Evolutionary conservation across 2,329 filamentous ascomycete species (phyloP), one percentile per base, ranked within the genome.

Genomic region (Bisporella sp.): DNA sequence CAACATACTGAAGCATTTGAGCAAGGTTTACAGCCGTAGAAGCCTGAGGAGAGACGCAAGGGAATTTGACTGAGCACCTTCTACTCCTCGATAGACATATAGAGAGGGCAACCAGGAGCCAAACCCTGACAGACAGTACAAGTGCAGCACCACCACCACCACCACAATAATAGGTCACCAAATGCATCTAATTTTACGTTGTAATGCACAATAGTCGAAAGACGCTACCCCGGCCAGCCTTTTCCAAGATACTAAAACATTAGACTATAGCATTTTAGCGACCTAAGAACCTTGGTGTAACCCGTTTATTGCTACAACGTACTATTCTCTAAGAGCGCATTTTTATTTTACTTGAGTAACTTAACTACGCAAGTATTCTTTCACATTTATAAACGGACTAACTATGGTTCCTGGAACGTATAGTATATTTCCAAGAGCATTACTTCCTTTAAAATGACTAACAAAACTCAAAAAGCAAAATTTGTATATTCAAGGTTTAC

Each of bases 281-380:
- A 60, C 62, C 40, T 52, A 62, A 47, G 54, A 61, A 46, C 57
- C 50, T 29, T 60, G 51, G 57, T 33, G 51, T 31, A 59, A 59
- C 47, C 57, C 35, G 32, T 46, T 50, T 35, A 50, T 54, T 6
- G 41, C 52, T 3, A 64, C 56, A 13, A 54, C 59, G 8, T 55
- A 63, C 41, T 54, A 64, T 45, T 57, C 57, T 43, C 31, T 48
- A 28, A 48, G 32, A 42, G 40, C 11, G 32, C 40, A 48, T 31
- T 48, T 44, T 29, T 21, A 33, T 31, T 31, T 43, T 8, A 48
- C 31, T 8, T 48, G 30, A 12, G 32, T 37, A 30, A 48, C 29
- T 5, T 29, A 43, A 35, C 40, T 5, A 44, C 40, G 40, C 31
- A 40, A 30, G 47, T 48, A 33, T 48, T 37, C 40, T 48, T 48